A percentile compares a stretch with the other conserved stretches of the same genome.
Evolutionary conservation across 2,329 filamentous ascomycete species (phyloP).

Genomic region (Acrodontium crateriforme): DNA sequence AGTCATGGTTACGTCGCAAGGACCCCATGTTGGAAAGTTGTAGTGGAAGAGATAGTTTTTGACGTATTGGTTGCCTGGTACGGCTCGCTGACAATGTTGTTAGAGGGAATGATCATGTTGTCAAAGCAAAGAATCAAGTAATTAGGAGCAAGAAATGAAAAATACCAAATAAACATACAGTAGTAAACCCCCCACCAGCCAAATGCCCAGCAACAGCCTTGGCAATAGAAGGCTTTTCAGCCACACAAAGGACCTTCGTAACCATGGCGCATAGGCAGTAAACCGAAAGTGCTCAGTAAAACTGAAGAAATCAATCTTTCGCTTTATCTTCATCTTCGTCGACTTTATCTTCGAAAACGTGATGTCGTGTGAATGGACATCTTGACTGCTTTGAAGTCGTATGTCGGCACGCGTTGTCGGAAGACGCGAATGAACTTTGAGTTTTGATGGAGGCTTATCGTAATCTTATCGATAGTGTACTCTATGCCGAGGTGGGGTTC

Average conservation of each 20-base stretch:
- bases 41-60: slow-evolving; percentile 94
- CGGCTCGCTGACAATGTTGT: slow-evolving; percentile 42
- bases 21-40: slow-evolving; percentile 70
- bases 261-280: slow-evolving; percentile 28
- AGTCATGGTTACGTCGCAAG: slow-evolving; percentile 82
- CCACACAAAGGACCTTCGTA: slow-evolving; percentile 56
- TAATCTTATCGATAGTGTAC: no score
- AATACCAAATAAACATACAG: slow-evolving; percentile 49
- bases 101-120: slow-evolving; percentile 2
- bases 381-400: no score
- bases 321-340: no score
- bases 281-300: neutral
- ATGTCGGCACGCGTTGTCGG: no score
- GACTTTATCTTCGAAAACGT: no score
- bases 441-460: no score
- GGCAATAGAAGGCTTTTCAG: slow-evolving; percentile 86
- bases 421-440: no score
- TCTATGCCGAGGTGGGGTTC: no score
- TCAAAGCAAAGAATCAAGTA: neutral
- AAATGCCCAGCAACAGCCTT: slow-evolving; percentile 87
- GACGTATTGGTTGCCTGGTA: slow-evolving; percentile 57
- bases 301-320: neutral
- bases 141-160: no score
- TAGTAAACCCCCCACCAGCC: slow-evolving; percentile 58
- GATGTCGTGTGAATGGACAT: no score